Percentiles rank a stretch among this genome's conserved stretches.
Evolutionary conservation across 345 rosid genomes (phyloP).

Genomic region (Eucalyptus fibrosa): DNA sequence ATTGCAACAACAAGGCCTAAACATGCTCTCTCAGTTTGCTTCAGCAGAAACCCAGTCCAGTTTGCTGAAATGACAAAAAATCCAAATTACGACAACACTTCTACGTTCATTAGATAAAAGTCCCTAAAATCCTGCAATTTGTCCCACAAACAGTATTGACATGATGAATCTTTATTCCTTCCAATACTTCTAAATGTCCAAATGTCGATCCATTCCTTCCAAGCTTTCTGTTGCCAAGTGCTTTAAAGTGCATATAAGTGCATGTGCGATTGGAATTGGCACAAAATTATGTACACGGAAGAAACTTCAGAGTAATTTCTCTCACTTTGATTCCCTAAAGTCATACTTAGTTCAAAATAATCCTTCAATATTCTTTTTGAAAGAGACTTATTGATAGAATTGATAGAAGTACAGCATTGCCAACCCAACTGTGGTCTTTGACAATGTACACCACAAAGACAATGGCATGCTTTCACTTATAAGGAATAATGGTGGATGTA

Average conservation of each 20-base stretch:
- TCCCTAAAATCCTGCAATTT: background rate
- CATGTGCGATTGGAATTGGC: background rate
- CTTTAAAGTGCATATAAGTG: background rate
- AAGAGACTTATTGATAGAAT: background rate
- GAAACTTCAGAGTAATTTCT: background rate
- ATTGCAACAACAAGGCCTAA: background rate
- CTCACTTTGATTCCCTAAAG: background rate
- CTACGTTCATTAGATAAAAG: background rate
- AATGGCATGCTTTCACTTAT: background rate
- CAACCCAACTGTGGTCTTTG: background rate
- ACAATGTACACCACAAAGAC: background rate
- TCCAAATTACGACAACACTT: background rate
- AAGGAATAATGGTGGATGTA: background rate
- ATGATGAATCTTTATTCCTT: background rate
- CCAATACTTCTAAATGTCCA: background rate
- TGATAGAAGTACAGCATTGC: background rate
- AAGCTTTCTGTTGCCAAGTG: background rate
- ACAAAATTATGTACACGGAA: background rate
- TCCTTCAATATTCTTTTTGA: background rate
- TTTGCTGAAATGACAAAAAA: background rate
- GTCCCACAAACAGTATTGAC: background rate
- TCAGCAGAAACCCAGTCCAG: background rate
- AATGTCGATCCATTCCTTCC: background rate
- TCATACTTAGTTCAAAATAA: background rate
- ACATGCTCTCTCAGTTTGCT: background rate